phyloP scores from a whole-genome alignment of 371 early-diverging fungal species.

The Syncephalastrum contaminatum region DNA sequence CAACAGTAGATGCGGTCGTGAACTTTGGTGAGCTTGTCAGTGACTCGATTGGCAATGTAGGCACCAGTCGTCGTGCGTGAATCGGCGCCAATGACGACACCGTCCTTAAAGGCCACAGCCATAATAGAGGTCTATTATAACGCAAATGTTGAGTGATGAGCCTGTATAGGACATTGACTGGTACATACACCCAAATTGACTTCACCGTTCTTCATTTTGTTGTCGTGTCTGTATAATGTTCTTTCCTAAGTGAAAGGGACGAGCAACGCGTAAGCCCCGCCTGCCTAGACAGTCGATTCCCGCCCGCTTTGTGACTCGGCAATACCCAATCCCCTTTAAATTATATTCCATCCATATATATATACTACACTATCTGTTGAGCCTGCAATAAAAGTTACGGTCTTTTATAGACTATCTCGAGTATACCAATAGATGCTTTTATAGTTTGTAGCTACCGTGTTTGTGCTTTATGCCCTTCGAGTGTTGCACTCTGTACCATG shows the following conservation, averaged over 20 bases:
- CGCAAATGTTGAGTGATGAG: not conserved
- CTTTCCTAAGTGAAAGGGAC: constrained; percentile 7
- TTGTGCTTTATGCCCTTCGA: too few species aligned
- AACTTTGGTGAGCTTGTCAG: constrained; percentile 98
- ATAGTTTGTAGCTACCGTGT: too few species aligned
- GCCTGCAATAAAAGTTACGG: too few species aligned
- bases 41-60: constrained; percentile 97
- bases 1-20: constrained; percentile 98
- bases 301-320: constrained; percentile 2
- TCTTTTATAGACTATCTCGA: too few species aligned
- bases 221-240: constrained; percentile 24
- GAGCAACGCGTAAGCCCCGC: constrained; percentile 2
- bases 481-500: too few species aligned
- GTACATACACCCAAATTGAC: constrained; percentile 88
- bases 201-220: constrained; percentile 87
- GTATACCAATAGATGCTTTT: too few species aligned
- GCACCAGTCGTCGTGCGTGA: constrained; percentile 98
- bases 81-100: constrained; percentile 99
- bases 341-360: not conserved
- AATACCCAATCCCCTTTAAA: too few species aligned
- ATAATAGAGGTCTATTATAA: constrained; percentile 95
- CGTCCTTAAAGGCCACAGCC: constrained; percentile 94
- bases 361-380: not conserved
- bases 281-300: not conserved
- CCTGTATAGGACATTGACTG: not conserved